A percentile compares a stretch with the other conserved stretches of the same genome.
phyloP scores from a whole-genome alignment of 176 grass and related monocot genomes.

The Musa itinerans region DNA sequence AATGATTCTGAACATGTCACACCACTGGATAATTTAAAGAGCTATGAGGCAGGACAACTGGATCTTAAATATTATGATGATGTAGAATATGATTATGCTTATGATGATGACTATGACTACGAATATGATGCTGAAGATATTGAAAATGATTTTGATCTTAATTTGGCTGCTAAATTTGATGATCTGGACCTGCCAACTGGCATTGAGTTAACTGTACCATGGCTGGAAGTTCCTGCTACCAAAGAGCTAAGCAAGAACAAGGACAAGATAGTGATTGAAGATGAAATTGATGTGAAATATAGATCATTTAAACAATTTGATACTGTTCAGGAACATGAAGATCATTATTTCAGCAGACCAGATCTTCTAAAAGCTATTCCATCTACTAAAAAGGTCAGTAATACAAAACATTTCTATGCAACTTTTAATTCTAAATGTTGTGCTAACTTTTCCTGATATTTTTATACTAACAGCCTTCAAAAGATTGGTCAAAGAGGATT shows the following conservation, averaged over 20 bases:
- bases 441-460: neutral
- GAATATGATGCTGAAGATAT: constrained; percentile 16
- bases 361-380: neutral
- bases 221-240: constrained; percentile 20
- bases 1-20: constrained; percentile 5
- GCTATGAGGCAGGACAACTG: constrained; percentile 17
- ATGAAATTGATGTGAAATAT: constrained; percentile 28
- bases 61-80: constrained; percentile 25
- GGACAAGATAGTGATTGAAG: constrained; percentile 10
- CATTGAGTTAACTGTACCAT: constrained; percentile 19
- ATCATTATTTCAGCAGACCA: constrained; percentile 49
- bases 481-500: constrained; percentile 53
- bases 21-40: constrained; percentile 17
- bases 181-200: constrained; percentile 36
- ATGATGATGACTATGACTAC: constrained; percentile 44
- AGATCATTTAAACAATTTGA: constrained; percentile 48
- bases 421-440: constrained; percentile 1
- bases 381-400: neutral
- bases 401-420: neutral
- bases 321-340: constrained; percentile 48
- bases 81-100: constrained; percentile 29
- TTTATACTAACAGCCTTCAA: constrained; percentile 30
- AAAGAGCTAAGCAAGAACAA: constrained; percentile 28
- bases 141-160: constrained; percentile 34
- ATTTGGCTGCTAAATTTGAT: constrained; percentile 40